These are phyloP conservation scores for Cercospora sp. DNA, from an alignment of 2,329 filamentous ascomycete genomes.

Conservation along the genomic window DNA sequence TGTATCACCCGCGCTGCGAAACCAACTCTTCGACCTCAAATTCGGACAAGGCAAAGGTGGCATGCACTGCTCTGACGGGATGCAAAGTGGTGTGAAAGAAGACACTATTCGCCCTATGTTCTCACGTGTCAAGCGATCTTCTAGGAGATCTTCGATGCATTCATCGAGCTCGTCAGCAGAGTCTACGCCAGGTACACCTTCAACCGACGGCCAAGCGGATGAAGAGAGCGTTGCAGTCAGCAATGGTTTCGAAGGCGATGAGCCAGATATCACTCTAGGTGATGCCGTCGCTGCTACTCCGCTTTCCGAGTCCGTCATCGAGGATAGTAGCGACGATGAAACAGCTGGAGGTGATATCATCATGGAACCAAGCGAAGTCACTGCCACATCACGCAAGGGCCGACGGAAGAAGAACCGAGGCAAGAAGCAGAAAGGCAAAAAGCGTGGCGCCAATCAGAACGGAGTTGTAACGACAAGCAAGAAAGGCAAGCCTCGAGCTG, in stretches of 20 bases:
- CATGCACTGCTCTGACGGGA: conserved; percentile 55
- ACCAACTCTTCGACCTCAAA: conserved; percentile 71
- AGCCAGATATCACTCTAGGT: conserved; percentile 32
- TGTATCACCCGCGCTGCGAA: conserved; percentile 64
- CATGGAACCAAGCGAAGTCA: conserved; percentile 19
- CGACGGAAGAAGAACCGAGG: conserved; percentile 27
- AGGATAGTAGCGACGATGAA: conserved; percentile 26
- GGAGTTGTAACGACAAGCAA: conserved; percentile 27
- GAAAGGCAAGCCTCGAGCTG: conserved; percentile 23
- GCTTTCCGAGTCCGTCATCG: conserved; percentile 13
- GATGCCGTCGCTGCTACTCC: conserved; percentile 15
- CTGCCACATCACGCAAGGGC: conserved; percentile 13
- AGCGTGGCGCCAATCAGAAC: conserved; percentile 23
- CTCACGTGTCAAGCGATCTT: conserved; percentile 32
- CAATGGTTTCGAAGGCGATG: conserved; percentile 24
- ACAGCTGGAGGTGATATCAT: conserved; percentile 12
- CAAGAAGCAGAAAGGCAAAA: conserved; percentile 26
- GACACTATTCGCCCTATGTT: conserved; percentile 31
- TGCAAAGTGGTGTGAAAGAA: conserved; percentile 36
- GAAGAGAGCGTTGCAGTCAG: conserved; percentile 33
- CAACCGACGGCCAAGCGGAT: conserved; percentile 22
- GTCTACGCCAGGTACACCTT: conserved; percentile 23
- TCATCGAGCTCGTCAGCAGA: conserved; percentile 32
- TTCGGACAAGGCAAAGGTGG: conserved; percentile 61
- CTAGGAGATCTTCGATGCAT: conserved; percentile 29